Percentiles rank a stretch among this genome's conserved stretches.
These are phyloP conservation scores for Hypoxylon lenormandii DNA, from an alignment of 495 filamentous ascomycete genomes.

Conservation along the genomic window DNA sequence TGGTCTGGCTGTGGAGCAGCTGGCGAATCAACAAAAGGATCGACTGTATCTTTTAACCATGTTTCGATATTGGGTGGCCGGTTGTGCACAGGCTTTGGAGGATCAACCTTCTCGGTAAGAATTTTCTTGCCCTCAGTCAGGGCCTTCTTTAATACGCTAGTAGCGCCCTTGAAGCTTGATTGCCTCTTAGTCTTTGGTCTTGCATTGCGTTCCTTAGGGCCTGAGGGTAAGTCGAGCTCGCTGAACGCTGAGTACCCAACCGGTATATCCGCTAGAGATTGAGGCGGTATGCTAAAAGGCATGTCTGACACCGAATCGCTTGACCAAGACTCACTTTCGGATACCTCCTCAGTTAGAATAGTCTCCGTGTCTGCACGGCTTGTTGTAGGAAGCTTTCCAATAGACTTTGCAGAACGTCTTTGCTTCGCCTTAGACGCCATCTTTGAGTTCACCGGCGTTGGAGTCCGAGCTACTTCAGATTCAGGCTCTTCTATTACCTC, in stretches of 20 bases:
- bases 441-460: conserved; percentile 34
- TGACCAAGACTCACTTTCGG: conserved; percentile 48
- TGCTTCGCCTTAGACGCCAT: conserved; percentile 36
- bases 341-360: conserved; percentile 40
- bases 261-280: conserved; percentile 66
- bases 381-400: conserved; percentile 18
- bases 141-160: conserved; percentile 68
- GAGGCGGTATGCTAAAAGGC: conserved; percentile 57
- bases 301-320: conserved; percentile 50
- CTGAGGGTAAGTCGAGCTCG: conserved; percentile 64
- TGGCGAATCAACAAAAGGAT: conserved; percentile 75
- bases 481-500: conserved; percentile 54
- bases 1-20: conserved; percentile 52
- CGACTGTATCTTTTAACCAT: conserved; percentile 78
- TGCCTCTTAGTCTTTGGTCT: conserved; percentile 60
- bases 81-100: conserved; percentile 60
- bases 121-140: conserved; percentile 67
- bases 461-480: conserved; percentile 45
- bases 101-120: conserved; percentile 64
- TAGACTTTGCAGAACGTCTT: conserved; percentile 36
- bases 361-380: conserved; percentile 37
- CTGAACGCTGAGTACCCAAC: conserved; percentile 70
- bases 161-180: conserved; percentile 63
- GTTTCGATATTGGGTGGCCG: conserved; percentile 75
- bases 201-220: conserved; percentile 55